A percentile compares a stretch with the other conserved stretches of the same genome.
These are phyloP conservation scores for Acer yangbiense DNA, from an alignment of 345 rosid genomes.

Conservation along the genomic window DNA sequence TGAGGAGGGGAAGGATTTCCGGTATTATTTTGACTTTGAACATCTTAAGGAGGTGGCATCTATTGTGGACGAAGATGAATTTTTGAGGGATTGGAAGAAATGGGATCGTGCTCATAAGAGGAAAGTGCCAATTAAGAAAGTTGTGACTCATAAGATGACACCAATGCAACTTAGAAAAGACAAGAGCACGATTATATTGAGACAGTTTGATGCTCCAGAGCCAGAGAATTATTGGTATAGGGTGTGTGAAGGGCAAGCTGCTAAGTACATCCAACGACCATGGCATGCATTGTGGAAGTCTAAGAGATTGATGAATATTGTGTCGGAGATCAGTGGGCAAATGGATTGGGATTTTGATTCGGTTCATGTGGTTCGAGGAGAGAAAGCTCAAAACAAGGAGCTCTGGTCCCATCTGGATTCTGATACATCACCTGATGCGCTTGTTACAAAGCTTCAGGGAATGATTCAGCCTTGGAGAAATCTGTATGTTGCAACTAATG, in stretches of 20 bases:
- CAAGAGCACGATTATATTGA: conserved; percentile 77
- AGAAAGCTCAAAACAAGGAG: conserved; percentile 77
- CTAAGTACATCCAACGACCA: conserved; percentile 74
- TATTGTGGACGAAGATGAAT: conserved; percentile 79
- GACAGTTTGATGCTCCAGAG: conserved; percentile 87
- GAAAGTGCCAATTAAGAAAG: conserved; percentile 76
- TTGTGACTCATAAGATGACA: conserved; percentile 56
- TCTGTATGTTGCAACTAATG: conserved; percentile 79
- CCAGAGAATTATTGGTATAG: conserved; percentile 93
- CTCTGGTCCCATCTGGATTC: conserved; percentile 88
- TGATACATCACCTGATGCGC: conserved; percentile 81
- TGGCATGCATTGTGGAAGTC: conserved; percentile 94
- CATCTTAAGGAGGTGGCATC: conserved; percentile 84
- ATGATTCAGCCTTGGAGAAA: conserved; percentile 75
- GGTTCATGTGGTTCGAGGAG: conserved; percentile 90
- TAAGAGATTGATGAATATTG: conserved; percentile 92
- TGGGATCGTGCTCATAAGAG: conserved; percentile 74
- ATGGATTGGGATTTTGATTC: conserved; percentile 99
- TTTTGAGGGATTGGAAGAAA: conserved; percentile 77
- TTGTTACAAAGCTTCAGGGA: conserved; percentile 59
- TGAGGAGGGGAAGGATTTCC: conserved; percentile 87
- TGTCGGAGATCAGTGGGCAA: conserved; percentile 72
- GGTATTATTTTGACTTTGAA: conserved; percentile 88
- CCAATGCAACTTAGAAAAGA: conserved; percentile 81
- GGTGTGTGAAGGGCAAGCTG: conserved; percentile 87